Percentiles rank a stretch among this genome's conserved stretches.
Evolutionary conservation across 176 grass and related monocot genomes (phyloP).

Genomic region (Zea luxurians): DNA sequence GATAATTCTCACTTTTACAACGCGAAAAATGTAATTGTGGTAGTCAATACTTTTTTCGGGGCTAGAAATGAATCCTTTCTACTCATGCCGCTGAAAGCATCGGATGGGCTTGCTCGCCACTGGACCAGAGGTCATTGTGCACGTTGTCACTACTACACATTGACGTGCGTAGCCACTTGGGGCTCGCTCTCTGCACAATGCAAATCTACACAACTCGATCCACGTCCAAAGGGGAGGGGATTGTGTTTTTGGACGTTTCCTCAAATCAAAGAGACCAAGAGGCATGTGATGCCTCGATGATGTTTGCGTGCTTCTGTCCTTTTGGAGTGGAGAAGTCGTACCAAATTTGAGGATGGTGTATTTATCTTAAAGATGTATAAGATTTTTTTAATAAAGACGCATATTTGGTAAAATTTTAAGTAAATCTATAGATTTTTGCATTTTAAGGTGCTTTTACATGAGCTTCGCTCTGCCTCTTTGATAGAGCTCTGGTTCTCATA

Average conservation of each 20-base stretch:
- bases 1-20: no score
- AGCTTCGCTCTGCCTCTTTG: no score
- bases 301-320: background rate
- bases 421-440: no score
- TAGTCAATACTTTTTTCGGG: background rate
- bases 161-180: background rate
- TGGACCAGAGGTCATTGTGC: background rate
- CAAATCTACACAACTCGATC: slow-evolving; percentile 9
- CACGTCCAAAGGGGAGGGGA: background rate
- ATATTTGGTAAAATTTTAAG: no score
- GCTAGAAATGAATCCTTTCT: no score
- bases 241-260: background rate
- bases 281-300: background rate
- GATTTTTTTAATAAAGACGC: no score
- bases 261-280: background rate
- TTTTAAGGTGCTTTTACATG: no score
- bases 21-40: background rate
- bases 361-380: no score
- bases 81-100: background rate
- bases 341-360: no score
- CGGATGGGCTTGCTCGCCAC: background rate
- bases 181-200: background rate
- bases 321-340: no score
- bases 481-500: no score
- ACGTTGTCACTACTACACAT: slow-evolving; percentile 8